phyloP scores from a whole-genome alignment of 148 eudicot genomes.

The Spergularia bocconei region DNA sequence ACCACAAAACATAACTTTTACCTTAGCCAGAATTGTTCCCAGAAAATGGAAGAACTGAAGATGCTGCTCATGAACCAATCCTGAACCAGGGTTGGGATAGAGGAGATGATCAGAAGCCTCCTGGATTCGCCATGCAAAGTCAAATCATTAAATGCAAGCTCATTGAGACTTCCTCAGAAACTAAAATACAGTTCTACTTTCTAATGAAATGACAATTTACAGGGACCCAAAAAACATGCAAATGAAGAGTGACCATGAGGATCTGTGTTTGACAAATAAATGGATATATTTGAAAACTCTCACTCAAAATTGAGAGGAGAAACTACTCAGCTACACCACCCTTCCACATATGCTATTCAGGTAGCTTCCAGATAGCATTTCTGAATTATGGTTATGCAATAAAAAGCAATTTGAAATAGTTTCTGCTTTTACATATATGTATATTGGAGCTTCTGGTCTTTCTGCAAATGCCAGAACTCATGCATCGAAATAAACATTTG shows the following conservation, averaged over 20 bases:
- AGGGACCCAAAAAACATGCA: neutral
- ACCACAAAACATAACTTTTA: slow-evolving; percentile 24
- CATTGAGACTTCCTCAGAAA: neutral
- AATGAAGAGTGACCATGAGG: neutral
- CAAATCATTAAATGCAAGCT: neutral
- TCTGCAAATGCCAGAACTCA: slow-evolving; percentile 11
- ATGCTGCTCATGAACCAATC: slow-evolving; percentile 85
- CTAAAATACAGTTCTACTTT: too few relatives aligned
- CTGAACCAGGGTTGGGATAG: slow-evolving; percentile 98
- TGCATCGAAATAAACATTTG: neutral
- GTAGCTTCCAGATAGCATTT: neutral
- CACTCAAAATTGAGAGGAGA: neutral
- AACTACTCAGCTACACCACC: neutral
- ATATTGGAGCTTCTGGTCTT: neutral
- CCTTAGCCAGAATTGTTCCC: slow-evolving; percentile 94
- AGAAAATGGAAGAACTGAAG: slow-evolving; percentile 91
- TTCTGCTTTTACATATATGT: neutral
- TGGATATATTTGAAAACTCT: neutral
- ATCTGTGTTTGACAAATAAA: neutral
- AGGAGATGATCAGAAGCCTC: slow-evolving; percentile 94
- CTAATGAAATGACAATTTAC: neutral
- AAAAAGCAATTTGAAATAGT: neutral
- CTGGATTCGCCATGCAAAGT: slow-evolving; percentile 39
- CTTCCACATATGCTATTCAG: neutral
- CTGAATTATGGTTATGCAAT: neutral